Evolutionary conservation across 176 grass and related monocot genomes (phyloP).

Genomic region (Bothriochloa decipiens): DNA sequence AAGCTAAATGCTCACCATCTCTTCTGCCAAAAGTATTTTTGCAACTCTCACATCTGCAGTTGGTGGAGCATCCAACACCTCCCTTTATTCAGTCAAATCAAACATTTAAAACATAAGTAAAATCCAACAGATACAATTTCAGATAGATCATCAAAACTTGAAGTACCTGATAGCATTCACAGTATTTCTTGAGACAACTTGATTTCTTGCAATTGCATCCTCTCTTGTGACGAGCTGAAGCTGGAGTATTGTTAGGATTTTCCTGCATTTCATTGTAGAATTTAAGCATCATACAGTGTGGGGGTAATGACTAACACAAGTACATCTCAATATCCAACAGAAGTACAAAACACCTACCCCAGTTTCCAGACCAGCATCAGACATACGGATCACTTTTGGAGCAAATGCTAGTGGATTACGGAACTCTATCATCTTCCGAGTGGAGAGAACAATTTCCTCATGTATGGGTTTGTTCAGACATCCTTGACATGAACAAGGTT

Average conservation of each 20-base stretch:
- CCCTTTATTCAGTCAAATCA: slow-evolving; percentile 62
- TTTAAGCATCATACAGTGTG: slow-evolving; percentile 15
- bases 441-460: slow-evolving; percentile 95
- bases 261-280: slow-evolving; percentile 60
- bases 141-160: slow-evolving; percentile 31
- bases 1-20: slow-evolving; percentile 65
- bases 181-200: slow-evolving; percentile 98
- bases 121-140: slow-evolving; percentile 19
- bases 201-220: slow-evolving; percentile 99
- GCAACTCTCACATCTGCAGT: slow-evolving; percentile 95
- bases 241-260: slow-evolving; percentile 88
- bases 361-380: slow-evolving; percentile 66
- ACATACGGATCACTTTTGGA: slow-evolving; percentile 86
- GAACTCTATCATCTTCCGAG: slow-evolving; percentile 95
- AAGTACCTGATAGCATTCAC: slow-evolving; percentile 97
- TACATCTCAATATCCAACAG: slow-evolving; percentile 2
- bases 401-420: slow-evolving; percentile 98
- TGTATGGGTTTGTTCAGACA: slow-evolving; percentile 98
- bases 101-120: slow-evolving; percentile 39
- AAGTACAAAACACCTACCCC: slow-evolving; percentile 52
- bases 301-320: background rate
- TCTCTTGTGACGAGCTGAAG: slow-evolving; percentile 97
- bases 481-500: slow-evolving; percentile 93
- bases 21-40: slow-evolving; percentile 95
- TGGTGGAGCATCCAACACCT: slow-evolving; percentile 91